A percentile compares a stretch with the other conserved stretches of the same genome.
Evolutionary conservation across 306 rosid species (phyloP).

Genomic region (Gleditsia sinensis): DNA sequence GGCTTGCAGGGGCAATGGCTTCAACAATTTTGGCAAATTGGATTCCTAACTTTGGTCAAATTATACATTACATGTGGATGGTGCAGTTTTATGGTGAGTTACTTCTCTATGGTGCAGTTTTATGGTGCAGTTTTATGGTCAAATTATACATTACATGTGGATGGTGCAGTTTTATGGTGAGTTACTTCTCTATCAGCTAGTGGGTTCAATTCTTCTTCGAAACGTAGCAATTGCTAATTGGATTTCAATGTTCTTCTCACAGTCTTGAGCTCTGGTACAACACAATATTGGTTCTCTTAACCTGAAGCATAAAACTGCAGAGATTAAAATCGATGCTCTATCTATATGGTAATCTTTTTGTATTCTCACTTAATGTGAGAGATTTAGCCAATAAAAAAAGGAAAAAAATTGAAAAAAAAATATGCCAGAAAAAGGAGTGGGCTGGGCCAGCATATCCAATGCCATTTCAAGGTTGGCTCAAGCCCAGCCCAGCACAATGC

Average conservation of each 20-base stretch:
- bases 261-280: constrained; percentile 45
- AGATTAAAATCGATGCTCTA: constrained; percentile 31
- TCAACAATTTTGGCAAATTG: constrained; percentile 18
- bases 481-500: too few relatives aligned
- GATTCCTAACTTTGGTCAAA: constrained; percentile 22
- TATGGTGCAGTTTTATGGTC: too few relatives aligned
- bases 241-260: not conserved
- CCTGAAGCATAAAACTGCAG: constrained; percentile 35
- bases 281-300: constrained; percentile 25
- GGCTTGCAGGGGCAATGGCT: constrained; percentile 33
- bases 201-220: not conserved
- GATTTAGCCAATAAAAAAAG: too few relatives aligned
- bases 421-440: too few relatives aligned
- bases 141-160: too few relatives aligned
- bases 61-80: constrained; percentile 33
- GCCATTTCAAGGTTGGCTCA: too few relatives aligned
- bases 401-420: too few relatives aligned
- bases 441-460: too few relatives aligned
- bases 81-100: too few relatives aligned
- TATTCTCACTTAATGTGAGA: not conserved
- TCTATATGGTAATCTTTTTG: constrained; percentile 37
- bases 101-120: too few relatives aligned
- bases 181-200: not conserved
- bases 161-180: constrained; percentile 43
- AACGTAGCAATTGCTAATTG: not conserved